phyloP scores from a whole-genome alignment of 208 protist genomes.

The Endotrypanum monterogeii region DNA sequence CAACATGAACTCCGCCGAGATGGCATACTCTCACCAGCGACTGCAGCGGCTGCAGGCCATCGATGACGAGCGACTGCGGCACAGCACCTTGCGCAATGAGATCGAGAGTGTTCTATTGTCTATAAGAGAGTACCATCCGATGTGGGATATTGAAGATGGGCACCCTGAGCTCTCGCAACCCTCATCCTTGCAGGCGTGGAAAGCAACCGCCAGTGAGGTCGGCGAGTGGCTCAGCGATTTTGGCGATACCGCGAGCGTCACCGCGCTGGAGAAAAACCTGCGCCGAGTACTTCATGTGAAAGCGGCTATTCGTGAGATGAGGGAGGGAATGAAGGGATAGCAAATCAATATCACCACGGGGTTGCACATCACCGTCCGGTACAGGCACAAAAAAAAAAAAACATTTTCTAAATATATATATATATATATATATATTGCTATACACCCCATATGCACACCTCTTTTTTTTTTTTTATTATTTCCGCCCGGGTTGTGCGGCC shows the following conservation, averaged over 20 bases:
- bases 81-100: conserved; percentile 67
- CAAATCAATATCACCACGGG: too few species aligned
- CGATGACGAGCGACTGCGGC: conserved; percentile 48
- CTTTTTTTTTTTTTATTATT: too few species aligned
- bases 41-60: conserved; percentile 46
- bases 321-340: too few species aligned
- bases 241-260: conserved; percentile 39
- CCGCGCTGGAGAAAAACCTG: conserved; percentile 34
- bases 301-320: conserved; percentile 4
- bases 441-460: too few species aligned
- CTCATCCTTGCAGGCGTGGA: conserved; percentile 27
- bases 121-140: conserved; percentile 42
- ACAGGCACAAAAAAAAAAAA: too few species aligned
- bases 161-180: not conserved
- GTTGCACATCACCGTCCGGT: too few species aligned
- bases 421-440: too few species aligned
- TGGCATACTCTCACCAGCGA: conserved; percentile 25
- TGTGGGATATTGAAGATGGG: conserved; percentile 29
- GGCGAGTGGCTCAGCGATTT: conserved; percentile 61
- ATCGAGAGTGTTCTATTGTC: conserved; percentile 58
- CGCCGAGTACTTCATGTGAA: conserved; percentile 2
- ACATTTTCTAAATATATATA: too few species aligned
- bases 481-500: too few species aligned
- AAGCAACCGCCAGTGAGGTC: conserved; percentile 33
- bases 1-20: conserved; percentile 44